phyloP scores from a whole-genome alignment of 768 basidiomycete genomes.

The Fomitopsis serialis region DNA sequence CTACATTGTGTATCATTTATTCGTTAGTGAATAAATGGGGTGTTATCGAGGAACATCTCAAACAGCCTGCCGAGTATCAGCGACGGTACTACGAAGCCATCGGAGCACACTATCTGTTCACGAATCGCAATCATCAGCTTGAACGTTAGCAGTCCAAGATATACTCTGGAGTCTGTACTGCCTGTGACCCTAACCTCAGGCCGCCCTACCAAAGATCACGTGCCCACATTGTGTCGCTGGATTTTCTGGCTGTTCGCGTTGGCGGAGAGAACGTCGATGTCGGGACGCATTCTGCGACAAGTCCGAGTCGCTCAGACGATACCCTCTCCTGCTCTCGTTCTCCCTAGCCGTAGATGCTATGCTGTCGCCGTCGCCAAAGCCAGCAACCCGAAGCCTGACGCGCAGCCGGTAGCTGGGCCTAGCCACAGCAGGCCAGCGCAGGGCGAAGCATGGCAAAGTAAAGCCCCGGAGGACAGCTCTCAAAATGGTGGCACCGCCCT shows the following conservation, averaged over 20 bases:
- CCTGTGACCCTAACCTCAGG: background rate
- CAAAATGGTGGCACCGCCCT: no score
- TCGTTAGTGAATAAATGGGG: no score
- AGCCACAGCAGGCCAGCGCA: background rate
- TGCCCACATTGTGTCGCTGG: background rate
- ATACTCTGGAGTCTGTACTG: no score
- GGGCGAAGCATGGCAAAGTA: background rate
- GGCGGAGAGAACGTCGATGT: background rate
- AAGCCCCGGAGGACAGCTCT: background rate
- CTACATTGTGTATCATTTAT: no score
- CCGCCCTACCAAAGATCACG: background rate
- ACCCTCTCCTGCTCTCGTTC: background rate
- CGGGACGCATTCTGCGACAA: background rate
- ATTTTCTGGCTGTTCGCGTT: background rate
- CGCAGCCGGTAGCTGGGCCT: background rate
- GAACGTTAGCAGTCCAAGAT: no score
- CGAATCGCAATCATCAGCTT: no score
- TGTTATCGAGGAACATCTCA: no score
- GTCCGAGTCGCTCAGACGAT: background rate
- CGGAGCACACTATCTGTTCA: no score
- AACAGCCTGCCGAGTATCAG: no score
- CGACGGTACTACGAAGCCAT: no score
- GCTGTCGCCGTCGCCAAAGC: slow-evolving; percentile 1
- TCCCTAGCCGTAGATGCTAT: background rate
- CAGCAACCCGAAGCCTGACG: slow-evolving; percentile 1